phyloP scores from a whole-genome alignment of 306 rosid species.

The Quercus bicolor region DNA sequence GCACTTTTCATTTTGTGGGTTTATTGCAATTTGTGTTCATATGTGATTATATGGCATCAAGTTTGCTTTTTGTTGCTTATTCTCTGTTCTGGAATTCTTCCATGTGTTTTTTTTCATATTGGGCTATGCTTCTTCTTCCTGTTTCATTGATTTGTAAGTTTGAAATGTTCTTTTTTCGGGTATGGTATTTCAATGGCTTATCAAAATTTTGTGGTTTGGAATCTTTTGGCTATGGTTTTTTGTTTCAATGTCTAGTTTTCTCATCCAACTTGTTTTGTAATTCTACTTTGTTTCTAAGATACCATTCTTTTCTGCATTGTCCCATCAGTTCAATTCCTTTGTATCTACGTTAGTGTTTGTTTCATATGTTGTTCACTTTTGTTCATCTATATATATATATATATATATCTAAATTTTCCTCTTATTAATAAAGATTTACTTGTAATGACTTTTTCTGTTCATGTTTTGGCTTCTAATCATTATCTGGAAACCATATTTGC shows the following conservation, averaged over 20 bases:
- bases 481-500: background rate
- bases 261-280: background rate
- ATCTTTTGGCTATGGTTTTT: background rate
- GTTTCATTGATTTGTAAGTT: conserved; percentile 15
- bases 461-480: conserved; percentile 3
- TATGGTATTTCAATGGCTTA: background rate
- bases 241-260: background rate
- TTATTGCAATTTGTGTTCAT: conserved; percentile 6
- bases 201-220: conserved; percentile 1
- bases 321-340: conserved; percentile 4
- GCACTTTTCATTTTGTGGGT: conserved; percentile 9
- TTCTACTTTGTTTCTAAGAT: background rate
- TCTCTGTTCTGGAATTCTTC: conserved; percentile 13
- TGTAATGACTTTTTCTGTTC: conserved; percentile 13
- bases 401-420: background rate
- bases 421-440: conserved; percentile 9
- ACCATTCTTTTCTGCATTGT: background rate
- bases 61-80: conserved; percentile 6
- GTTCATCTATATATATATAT: background rate
- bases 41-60: conserved; percentile 2
- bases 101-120: conserved; percentile 10
- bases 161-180: background rate
- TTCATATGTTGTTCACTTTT: background rate
- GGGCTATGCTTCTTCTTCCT: background rate
- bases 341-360: background rate